Percentiles rank a stretch among this genome's conserved stretches.
Evolutionary conservation across 345 rosid species (phyloP).

Genomic region (Schrenkiella parvula): DNA sequence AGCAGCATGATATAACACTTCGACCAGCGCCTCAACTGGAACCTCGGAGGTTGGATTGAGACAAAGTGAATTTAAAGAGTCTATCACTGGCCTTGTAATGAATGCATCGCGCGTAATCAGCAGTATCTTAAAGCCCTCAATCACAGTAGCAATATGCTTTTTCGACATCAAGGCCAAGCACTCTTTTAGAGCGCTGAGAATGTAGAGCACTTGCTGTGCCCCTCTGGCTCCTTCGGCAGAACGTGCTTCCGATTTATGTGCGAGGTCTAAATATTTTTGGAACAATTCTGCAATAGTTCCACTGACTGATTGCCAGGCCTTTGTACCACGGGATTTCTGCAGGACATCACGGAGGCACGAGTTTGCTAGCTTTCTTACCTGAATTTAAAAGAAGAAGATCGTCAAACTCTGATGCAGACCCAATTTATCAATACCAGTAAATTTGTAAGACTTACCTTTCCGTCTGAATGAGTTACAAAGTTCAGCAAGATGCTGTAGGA

Average conservation of each 20-base stretch:
- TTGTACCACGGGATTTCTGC: conserved; percentile 50
- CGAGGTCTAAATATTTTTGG: conserved; percentile 64
- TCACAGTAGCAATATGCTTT: conserved; percentile 45
- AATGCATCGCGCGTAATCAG: conserved; percentile 56
- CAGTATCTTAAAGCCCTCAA: conserved; percentile 65
- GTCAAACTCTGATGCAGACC: neutral
- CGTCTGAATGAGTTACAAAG: conserved; percentile 49
- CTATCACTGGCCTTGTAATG: conserved; percentile 68
- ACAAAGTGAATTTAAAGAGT: conserved; percentile 61
- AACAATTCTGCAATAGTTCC: conserved; percentile 58
- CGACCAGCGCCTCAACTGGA: conserved; percentile 63
- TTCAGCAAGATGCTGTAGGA: conserved; percentile 42
- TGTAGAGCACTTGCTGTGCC: conserved; percentile 68
- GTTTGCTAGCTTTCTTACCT: conserved; percentile 81
- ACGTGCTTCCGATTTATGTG: conserved; percentile 52
- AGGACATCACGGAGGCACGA: conserved; percentile 53
- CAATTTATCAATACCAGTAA: neutral
- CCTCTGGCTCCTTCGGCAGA: conserved; percentile 58
- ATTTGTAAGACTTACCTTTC: conserved; percentile 43
- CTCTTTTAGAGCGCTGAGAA: conserved; percentile 70
- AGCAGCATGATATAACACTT: conserved; percentile 57
- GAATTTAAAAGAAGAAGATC: conserved; percentile 2
- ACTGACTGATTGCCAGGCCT: conserved; percentile 55
- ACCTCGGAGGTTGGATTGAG: conserved; percentile 48
- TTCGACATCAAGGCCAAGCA: conserved; percentile 69